A percentile compares a stretch with the other conserved stretches of the same genome.
These are phyloP conservation scores for Candida endomychidarum DNA, from an alignment of 805 yeast species.

Conservation along the genomic window DNA sequence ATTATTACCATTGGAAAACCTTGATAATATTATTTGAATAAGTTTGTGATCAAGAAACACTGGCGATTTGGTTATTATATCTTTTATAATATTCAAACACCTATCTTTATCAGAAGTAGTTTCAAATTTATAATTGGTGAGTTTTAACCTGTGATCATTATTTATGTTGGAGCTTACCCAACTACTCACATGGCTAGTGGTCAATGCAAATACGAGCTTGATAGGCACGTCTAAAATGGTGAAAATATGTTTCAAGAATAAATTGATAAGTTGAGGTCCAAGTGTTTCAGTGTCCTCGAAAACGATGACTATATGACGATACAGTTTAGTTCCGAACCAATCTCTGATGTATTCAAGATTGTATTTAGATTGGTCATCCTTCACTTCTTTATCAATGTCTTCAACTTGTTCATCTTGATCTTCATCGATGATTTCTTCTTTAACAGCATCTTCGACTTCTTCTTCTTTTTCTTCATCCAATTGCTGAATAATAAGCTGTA, in stretches of 20 bases:
- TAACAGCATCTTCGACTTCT: constrained; percentile 5
- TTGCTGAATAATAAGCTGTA: constrained; percentile 36
- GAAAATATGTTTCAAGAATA: constrained; percentile 30
- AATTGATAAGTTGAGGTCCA: constrained; percentile 34
- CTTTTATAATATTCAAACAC: constrained; percentile 34
- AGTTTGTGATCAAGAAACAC: constrained; percentile 23
- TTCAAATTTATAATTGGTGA: constrained; percentile 33
- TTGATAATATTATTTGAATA: constrained; percentile 27
- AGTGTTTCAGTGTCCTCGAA: constrained; percentile 41
- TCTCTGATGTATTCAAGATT: constrained; percentile 28
- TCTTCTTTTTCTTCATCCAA: background rate
- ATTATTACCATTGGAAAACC: constrained; percentile 40
- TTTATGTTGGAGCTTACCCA: constrained; percentile 38
- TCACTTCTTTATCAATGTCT: constrained; percentile 17
- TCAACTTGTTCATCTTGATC: constrained; percentile 19
- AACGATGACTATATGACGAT: constrained; percentile 18
- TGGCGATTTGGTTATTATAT: constrained; percentile 24
- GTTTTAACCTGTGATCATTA: constrained; percentile 27
- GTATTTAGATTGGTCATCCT: constrained; percentile 29
- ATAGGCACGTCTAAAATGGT: constrained; percentile 27
- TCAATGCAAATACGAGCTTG: constrained; percentile 36
- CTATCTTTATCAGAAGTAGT: constrained; percentile 30
- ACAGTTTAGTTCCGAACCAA: constrained; percentile 3
- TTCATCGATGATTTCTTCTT: constrained; percentile 14
- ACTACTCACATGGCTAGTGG: constrained; percentile 32